Conservation (phyloP, 169 alveolate genomes). For the Plasmodium gonderi region DNA sequence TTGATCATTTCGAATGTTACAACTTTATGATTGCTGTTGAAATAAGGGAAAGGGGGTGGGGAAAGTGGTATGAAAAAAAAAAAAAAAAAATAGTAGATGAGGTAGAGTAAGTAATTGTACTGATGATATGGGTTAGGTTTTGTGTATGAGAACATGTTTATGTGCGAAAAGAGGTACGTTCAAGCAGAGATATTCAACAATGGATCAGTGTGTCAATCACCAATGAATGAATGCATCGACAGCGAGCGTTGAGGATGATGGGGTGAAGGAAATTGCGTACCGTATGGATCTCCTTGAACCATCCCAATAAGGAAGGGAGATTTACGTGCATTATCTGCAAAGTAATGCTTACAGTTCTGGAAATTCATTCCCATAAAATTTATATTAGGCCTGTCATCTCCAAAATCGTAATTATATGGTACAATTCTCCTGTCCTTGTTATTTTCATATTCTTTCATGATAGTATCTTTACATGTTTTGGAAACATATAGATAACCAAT, state of each 20-base stretch:
- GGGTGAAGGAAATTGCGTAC: too few relatives aligned
- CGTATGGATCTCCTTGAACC: neutral
- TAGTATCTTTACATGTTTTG: neutral
- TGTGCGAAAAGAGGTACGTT: too few relatives aligned
- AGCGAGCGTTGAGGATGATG: too few relatives aligned
- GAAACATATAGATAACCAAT: neutral
- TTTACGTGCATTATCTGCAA: neutral
- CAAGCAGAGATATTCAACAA: too few relatives aligned
- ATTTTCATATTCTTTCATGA: neutral
- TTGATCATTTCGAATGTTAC: neutral
- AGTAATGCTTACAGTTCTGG: neutral
- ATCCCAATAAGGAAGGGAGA: neutral
- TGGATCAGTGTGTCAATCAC: too few relatives aligned
- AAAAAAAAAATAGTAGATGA: too few relatives aligned
- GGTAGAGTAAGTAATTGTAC: too few relatives aligned
- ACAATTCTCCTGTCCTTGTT: slow-evolving; percentile 1
- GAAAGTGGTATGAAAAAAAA: neutral
- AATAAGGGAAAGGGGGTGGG: neutral
- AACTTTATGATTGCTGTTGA: neutral
- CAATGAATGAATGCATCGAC: too few relatives aligned
- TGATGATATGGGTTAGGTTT: too few relatives aligned
- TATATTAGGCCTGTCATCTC: neutral
- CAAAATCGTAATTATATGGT: slow-evolving; percentile 1
- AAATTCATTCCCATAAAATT: neutral
- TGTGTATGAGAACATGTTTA: too few relatives aligned